A percentile compares a stretch with the other conserved stretches of the same genome.
Evolutionary conservation across 179 eudicot genomes (phyloP).

Genomic region (Pouteria campechiana): DNA sequence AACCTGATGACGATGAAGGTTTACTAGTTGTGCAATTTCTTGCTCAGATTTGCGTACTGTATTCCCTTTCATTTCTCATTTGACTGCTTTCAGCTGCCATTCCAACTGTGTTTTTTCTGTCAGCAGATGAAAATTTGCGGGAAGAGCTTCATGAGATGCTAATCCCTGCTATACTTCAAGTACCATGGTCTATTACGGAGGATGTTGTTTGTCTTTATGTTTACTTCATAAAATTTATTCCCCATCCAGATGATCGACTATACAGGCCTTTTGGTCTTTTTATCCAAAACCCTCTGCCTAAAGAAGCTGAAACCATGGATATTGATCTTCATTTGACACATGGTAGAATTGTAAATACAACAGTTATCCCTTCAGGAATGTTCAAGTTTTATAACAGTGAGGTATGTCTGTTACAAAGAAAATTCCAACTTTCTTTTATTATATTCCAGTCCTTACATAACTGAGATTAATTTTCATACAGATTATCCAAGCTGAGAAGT

Average conservation of each 20-base stretch:
- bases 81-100: background rate
- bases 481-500: conserved; percentile 40
- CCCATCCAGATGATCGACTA: conserved; percentile 64
- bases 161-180: conserved; percentile 62
- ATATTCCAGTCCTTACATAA: background rate
- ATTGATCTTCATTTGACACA: conserved; percentile 64
- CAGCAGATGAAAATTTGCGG: conserved; percentile 61
- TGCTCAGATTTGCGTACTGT: too few relatives aligned
- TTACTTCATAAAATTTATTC: conserved; percentile 60
- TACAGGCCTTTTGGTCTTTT: conserved; percentile 76
- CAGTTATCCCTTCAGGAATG: conserved; percentile 54
- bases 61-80: conserved; percentile 1
- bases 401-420: conserved; percentile 37
- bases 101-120: conserved; percentile 15
- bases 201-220: conserved; percentile 35
- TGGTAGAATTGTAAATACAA: conserved; percentile 62
- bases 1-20: conserved; percentile 69
- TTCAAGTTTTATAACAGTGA: conserved; percentile 40
- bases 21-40: too few relatives aligned
- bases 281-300: conserved; percentile 54
- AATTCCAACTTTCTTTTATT: background rate
- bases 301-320: conserved; percentile 65
- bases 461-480: background rate
- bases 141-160: conserved; percentile 82
- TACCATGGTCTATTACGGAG: conserved; percentile 39